These are phyloP conservation scores for Rubia tinctorum DNA, from an alignment of 305 asterid species.

Conservation along the genomic window DNA sequence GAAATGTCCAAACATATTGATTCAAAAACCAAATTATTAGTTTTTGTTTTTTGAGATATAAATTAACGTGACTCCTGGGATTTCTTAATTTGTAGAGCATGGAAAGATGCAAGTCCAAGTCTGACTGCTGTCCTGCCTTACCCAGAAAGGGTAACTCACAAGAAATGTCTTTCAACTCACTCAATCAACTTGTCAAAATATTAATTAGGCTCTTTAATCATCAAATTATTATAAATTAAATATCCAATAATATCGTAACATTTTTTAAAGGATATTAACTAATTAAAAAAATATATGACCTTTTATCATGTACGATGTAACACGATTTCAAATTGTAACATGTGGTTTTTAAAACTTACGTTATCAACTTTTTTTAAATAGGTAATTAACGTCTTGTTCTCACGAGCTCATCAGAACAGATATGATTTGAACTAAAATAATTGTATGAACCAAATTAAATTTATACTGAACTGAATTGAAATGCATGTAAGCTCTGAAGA, in stretches of 20 bases:
- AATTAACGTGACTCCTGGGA: neutral
- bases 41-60: neutral
- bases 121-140: slow-evolving; percentile 9
- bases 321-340: too few relatives aligned
- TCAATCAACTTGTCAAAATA: neutral
- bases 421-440: too few relatives aligned
- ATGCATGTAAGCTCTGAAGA: too few relatives aligned
- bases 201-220: neutral
- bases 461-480: too few relatives aligned
- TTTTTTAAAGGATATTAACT: neutral
- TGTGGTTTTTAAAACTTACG: too few relatives aligned
- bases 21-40: neutral
- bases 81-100: neutral
- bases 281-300: too few relatives aligned
- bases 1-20: neutral
- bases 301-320: too few relatives aligned
- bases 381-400: too few relatives aligned
- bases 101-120: neutral
- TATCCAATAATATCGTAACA: neutral
- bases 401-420: too few relatives aligned
- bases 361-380: too few relatives aligned
- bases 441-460: too few relatives aligned
- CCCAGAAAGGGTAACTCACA: neutral
- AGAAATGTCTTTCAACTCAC: neutral
- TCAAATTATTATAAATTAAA: too few relatives aligned